phyloP scores from a whole-genome alignment of 164 flowering plant genomes.

The Platanus orientalis region DNA sequence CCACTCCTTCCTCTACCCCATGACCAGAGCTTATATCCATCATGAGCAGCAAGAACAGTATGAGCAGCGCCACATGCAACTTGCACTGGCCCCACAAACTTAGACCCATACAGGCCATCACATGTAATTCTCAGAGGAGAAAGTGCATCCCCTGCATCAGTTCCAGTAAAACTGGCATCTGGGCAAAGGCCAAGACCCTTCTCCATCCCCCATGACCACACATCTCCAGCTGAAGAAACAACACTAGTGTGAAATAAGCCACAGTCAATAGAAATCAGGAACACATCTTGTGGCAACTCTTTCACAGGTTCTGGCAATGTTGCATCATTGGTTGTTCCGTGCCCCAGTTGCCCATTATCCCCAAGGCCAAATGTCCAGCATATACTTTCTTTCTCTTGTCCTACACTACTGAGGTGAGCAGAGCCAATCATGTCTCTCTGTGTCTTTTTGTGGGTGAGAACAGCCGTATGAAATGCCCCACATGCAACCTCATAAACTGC shows the following conservation, averaged over 20 bases:
- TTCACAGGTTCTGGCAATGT: slow-evolving; percentile 49
- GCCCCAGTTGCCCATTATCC: slow-evolving; percentile 91
- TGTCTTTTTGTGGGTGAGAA: slow-evolving; percentile 52
- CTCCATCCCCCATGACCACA: slow-evolving; percentile 99
- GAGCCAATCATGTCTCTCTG: slow-evolving; percentile 17
- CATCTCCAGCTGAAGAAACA: slow-evolving; percentile 69
- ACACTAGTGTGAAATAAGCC: slow-evolving; percentile 88
- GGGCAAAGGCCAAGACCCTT: slow-evolving; percentile 91
- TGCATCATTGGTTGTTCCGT: slow-evolving; percentile 58
- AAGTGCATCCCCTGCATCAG: slow-evolving; percentile 74
- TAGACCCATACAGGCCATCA: slow-evolving; percentile 28
- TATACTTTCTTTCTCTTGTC: slow-evolving; percentile 30
- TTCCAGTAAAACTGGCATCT: slow-evolving; percentile 56
- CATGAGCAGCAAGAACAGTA: slow-evolving; percentile 56
- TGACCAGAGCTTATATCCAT: slow-evolving; percentile 73
- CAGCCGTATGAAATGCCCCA: slow-evolving; percentile 79
- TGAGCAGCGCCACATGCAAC: slow-evolving; percentile 96
- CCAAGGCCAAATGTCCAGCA: slow-evolving; percentile 96
- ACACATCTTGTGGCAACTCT: slow-evolving; percentile 43
- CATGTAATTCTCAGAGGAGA: slow-evolving; percentile 41
- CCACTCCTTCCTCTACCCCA: slow-evolving; percentile 91
- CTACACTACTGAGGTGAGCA: not conserved
- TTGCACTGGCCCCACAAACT: slow-evolving; percentile 57
- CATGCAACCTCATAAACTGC: slow-evolving; percentile 68
- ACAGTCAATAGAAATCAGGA: slow-evolving; percentile 71